Base-by-base conservation (phyloP, 2,329 filamentous ascomycete genomes). In the Cladosporium oxysporum region DNA sequence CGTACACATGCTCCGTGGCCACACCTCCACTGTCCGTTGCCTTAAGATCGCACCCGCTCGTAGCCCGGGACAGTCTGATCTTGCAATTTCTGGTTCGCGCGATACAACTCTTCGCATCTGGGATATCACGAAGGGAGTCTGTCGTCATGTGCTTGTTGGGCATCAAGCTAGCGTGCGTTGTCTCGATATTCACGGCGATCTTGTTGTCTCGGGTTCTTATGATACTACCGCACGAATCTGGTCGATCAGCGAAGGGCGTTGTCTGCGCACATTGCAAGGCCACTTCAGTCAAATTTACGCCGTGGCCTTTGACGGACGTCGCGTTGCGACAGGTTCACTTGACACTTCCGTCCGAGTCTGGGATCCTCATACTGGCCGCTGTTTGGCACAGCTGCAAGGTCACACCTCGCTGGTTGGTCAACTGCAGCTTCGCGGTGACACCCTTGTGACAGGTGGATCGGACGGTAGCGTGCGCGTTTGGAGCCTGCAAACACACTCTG, bases 211-310 rank as follows among this genome's bases (percentile, higher is more conserved):
- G 33, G 95, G 95, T 66, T 97, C 93, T 78, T 99, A 99, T 79
- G 95, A 99, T 77, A 97, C 95, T 7, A 97, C 92, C 26, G 95
- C 95, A 26, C 90, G 93, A 72, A 94, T 99, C 66, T 99, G 95
- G 95, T 97, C 92, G 78, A 98, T 99, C 62, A 96, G 92, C 1
- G 92, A 97, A 79, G 95, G 95, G 33, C 89, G 92, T 69, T 99
- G 95, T 77, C 82, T 98, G 64, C 90, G 94, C 71, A 97, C 93
- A 0, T 84, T 99, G 47, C 89, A 90, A 53, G 95, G 95, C 0
- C 95, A 99, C 79, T 99, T 97, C 80, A 98, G 94, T 76, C 95
- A 99, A 76, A 99, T 99, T 66, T 99, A 99, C 77, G 95, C 95
- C 23, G 96, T 99, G 76, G 95, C 95, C 1, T 99, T 98, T 79